Evolutionary conservation across 495 filamentous ascomycete species (phyloP).

Genomic region (Trichodelitschia bisporula): DNA sequence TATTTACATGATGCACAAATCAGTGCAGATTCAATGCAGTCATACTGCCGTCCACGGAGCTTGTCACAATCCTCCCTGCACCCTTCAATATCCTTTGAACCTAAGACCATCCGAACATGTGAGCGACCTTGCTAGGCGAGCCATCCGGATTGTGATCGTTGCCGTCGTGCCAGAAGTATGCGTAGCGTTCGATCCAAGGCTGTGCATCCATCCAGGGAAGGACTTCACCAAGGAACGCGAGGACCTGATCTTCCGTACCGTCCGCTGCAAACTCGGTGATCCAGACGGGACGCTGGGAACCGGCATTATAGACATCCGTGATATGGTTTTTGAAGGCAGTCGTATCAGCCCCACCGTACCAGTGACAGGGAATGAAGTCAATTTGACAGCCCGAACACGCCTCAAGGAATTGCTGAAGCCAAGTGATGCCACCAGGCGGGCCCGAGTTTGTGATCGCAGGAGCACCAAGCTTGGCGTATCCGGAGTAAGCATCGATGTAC

Average conservation of each 20-base stretch:
- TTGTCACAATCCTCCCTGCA: too few species aligned
- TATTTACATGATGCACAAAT: too few species aligned
- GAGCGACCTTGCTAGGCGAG: too few species aligned
- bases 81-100: too few species aligned
- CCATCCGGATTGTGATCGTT: too few species aligned
- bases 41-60: too few species aligned
- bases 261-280: constrained; percentile 55
- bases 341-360: constrained; percentile 12
- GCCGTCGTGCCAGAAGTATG: too few species aligned
- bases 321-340: constrained; percentile 15
- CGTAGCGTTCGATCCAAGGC: constrained; percentile 41
- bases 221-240: constrained; percentile 30
- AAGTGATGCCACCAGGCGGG: constrained; percentile 11
- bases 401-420: constrained; percentile 11
- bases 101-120: too few species aligned
- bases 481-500: constrained; percentile 43
- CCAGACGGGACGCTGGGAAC: constrained; percentile 40
- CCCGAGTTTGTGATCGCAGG: constrained; percentile 54
- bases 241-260: constrained; percentile 20
- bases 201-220: constrained; percentile 41
- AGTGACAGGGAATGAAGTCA: constrained; percentile 12
- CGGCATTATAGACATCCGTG: constrained; percentile 10
- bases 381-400: constrained; percentile 12
- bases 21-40: too few species aligned
- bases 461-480: constrained; percentile 37